Evolutionary conservation across 1,139 yeast species (phyloP).

Genomic region (Hemisphaericaspora lyxosophila): DNA sequence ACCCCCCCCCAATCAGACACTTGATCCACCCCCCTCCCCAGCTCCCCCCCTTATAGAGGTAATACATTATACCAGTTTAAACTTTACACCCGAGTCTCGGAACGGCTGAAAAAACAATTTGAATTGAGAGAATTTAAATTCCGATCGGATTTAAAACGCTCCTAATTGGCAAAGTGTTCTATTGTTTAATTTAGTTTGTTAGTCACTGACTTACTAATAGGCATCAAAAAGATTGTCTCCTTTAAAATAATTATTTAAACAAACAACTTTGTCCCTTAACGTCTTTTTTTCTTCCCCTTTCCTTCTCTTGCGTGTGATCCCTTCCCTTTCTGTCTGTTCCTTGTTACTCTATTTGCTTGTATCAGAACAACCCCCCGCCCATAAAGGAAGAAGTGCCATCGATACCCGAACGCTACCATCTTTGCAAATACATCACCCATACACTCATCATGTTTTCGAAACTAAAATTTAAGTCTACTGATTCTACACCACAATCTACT

Average conservation of each 20-base stretch:
- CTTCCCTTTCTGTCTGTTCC: not conserved
- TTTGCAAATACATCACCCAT: not conserved
- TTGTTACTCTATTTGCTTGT: not conserved
- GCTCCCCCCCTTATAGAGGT: no score
- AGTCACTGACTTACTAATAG: no score
- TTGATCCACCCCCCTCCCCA: no score
- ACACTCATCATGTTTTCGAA: constrained; percentile 2
- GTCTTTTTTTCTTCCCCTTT: not conserved
- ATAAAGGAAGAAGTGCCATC: no score
- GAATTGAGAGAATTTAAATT: not conserved
- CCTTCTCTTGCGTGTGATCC: no score
- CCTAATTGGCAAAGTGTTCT: no score
- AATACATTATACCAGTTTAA: no score
- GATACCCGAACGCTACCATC: not conserved
- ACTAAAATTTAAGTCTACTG: constrained; percentile 1
- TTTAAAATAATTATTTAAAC: no score
- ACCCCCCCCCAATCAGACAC: no score
- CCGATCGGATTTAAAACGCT: not conserved
- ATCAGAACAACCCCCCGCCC: not conserved
- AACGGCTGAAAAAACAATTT: not conserved
- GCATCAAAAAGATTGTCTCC: not conserved
- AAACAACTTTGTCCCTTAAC: not conserved
- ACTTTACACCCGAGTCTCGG: no score
- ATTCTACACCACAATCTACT: not conserved
- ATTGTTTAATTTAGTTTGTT: no score